Conservation (phyloP, 805 yeast species). For the Hermanozyma aechmeae region DNA sequence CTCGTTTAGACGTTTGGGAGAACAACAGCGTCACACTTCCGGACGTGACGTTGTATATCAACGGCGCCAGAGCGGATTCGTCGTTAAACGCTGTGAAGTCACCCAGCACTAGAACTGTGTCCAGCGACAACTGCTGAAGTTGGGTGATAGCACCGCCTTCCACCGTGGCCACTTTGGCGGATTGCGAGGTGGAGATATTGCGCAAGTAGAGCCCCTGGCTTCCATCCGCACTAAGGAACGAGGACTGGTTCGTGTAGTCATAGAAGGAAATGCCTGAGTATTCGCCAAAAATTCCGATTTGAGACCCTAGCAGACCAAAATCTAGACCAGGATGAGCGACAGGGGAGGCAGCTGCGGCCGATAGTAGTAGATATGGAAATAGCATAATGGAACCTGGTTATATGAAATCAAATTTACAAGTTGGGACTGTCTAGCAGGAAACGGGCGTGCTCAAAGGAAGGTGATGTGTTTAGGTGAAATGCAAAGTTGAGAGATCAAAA, state of each 20-base stretch:
- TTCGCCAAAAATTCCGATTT: conserved; percentile 8
- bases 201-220: conserved; percentile 7
- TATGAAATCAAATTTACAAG: too few relatives aligned
- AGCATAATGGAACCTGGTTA: too few relatives aligned
- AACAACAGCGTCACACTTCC: conserved; percentile 15
- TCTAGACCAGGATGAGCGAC: conserved; percentile 8
- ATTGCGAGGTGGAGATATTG: conserved; percentile 5
- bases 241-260: conserved; percentile 7
- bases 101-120: conserved; percentile 25
- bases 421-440: too few relatives aligned
- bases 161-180: conserved; percentile 15
- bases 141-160: conserved; percentile 21
- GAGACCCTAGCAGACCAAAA: conserved; percentile 9
- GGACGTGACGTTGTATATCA: conserved; percentile 24
- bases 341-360: too few relatives aligned
- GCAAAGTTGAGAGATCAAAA: too few relatives aligned
- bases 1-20: conserved; percentile 8
- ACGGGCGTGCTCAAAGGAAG: too few relatives aligned
- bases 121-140: conserved; percentile 15
- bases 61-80: conserved; percentile 17
- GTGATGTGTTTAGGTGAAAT: too few relatives aligned
- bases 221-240: conserved; percentile 6
- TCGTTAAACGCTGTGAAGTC: conserved; percentile 25
- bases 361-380: too few relatives aligned
- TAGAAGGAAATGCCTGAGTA: conserved; percentile 10